A percentile compares a stretch with the other conserved stretches of the same genome.
phyloP scores from a whole-genome alignment of 345 rosid genomes.

The Brassica nigra region DNA sequence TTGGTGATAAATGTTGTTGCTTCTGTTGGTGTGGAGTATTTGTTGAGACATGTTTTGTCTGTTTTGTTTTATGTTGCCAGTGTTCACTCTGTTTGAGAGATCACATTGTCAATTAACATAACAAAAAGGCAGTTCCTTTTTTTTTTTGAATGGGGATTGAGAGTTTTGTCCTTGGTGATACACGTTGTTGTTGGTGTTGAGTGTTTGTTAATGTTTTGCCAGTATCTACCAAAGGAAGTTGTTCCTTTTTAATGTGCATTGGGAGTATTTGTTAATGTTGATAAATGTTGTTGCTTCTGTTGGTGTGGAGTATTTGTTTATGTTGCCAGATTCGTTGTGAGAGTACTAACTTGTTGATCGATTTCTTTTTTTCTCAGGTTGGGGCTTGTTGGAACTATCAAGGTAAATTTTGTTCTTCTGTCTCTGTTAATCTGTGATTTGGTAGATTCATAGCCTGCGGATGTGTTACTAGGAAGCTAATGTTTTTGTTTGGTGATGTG shows the following conservation, averaged over 20 bases:
- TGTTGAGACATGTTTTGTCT: too few species aligned
- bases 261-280: neutral
- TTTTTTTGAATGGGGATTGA: too few species aligned
- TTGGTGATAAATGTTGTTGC: neutral
- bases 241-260: slow-evolving; percentile 15
- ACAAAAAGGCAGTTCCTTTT: neutral
- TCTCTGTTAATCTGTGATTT: neutral
- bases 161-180: too few species aligned
- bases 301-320: neutral
- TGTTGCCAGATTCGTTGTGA: slow-evolving; percentile 8
- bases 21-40: neutral
- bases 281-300: neutral
- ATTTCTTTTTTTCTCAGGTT: slow-evolving; percentile 56
- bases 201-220: too few species aligned
- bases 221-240: too few species aligned
- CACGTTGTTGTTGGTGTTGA: too few species aligned
- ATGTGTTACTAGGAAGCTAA: neutral
- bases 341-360: slow-evolving; percentile 26
- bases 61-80: neutral
- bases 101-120: slow-evolving; percentile 15
- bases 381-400: slow-evolving; percentile 96
- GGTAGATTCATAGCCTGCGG: neutral
- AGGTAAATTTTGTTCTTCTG: slow-evolving; percentile 54
- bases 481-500: neutral
- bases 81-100: neutral